Evolutionary conservation across 1,139 yeast genomes (phyloP), one percentile per base, ranked within the genome.

Genomic region (Hansenula lynferdii): DNA sequence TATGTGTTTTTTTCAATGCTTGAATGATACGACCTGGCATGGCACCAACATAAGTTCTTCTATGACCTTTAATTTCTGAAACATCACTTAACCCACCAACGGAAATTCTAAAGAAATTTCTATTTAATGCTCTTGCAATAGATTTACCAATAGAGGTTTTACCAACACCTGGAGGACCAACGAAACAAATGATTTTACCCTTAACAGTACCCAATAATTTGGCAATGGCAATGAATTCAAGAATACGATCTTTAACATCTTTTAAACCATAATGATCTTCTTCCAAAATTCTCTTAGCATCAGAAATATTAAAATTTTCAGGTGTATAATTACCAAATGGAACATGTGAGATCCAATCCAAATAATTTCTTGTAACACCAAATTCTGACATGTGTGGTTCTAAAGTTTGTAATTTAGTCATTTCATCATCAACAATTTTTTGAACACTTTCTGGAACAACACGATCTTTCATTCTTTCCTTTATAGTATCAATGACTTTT

Each of bases 81-180:
- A 89, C 97, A 66, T 92, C 98, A 43, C 87, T 83, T 56, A 90
- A 80, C 60, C 98, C 98, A 61, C 98, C 98, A 58, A 92, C 92
- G 27, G 96, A 89, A 59, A 92, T 85, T 58, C 97, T 75, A 51
- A 85, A 87, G 55, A 90, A 89, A 56, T 85, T 79, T 53, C 97
- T 77, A 55, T 85, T 78, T 51, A 92, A 73, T 0, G 97, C 82
- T 51, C 84, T 83, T 8, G 97, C 97, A 57, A 92, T 87, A 1
- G 96, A 87, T 60, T 81, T 85, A 47, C 97, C 97, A 54, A 92
- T 85, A 0, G 96, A 87, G 0, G 98, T 92, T 60, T 92, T 92
- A 63, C 98, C 98, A 20, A 95, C 96, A 65, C 98, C 98, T 4
- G 98, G 98, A 18, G 97, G 97, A 19, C 98, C 98, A 34, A 87